A percentile compares a stretch with the other conserved stretches of the same genome.
Evolutionary conservation across 176 grass and related monocot species (phyloP).

Genomic region (Elymus sibiricus): DNA sequence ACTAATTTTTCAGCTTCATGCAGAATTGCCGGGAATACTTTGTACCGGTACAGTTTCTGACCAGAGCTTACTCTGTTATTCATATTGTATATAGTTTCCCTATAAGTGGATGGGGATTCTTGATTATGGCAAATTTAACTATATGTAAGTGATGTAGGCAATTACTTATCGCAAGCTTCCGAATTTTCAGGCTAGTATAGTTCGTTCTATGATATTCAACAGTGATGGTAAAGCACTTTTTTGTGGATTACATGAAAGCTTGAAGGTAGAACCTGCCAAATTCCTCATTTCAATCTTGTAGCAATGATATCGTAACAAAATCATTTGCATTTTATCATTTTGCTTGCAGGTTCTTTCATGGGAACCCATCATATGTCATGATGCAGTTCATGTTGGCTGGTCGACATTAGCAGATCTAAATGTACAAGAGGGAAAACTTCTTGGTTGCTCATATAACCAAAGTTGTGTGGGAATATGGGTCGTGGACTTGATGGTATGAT

Average conservation of each 20-base stretch:
- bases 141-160: conserved; percentile 20
- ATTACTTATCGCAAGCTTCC: conserved; percentile 23
- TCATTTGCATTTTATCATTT: conserved; percentile 25
- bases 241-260: conserved; percentile 93
- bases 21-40: conserved; percentile 47
- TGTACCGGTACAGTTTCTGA: conserved; percentile 29
- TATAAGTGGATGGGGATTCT: conserved; percentile 9
- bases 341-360: conserved; percentile 80
- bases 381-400: conserved; percentile 79
- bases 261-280: conserved; percentile 64
- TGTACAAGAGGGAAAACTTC: conserved; percentile 85
- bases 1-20: conserved; percentile 37
- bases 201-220: conserved; percentile 87
- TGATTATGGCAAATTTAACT: conserved; percentile 15
- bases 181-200: conserved; percentile 68
- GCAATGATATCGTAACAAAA: not conserved
- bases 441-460: conserved; percentile 93
- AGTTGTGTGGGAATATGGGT: conserved; percentile 90
- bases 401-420: conserved; percentile 83
- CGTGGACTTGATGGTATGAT: conserved; percentile 70
- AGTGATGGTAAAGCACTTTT: conserved; percentile 78
- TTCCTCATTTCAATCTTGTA: not conserved
- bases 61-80: conserved; percentile 3
- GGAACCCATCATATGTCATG: conserved; percentile 86
- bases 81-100: conserved; percentile 16